These are phyloP conservation scores for Nyctanthes arbortristis DNA, from an alignment of 257 asterid species.

Conservation along the genomic window DNA sequence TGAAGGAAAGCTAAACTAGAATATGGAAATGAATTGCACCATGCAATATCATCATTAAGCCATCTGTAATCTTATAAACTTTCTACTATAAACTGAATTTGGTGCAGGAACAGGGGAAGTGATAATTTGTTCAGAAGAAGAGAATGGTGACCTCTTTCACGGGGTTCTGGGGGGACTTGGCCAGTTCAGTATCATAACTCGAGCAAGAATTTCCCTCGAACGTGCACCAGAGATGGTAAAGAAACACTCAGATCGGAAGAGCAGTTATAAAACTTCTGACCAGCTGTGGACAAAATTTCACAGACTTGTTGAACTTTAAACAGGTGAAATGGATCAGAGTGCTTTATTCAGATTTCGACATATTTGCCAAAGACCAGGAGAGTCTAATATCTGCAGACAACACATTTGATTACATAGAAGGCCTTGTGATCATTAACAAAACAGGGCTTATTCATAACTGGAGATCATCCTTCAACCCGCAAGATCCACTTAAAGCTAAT, in stretches of 20 bases:
- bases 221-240: constrained; percentile 85
- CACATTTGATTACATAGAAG: constrained; percentile 83
- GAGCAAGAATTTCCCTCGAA: constrained; percentile 78
- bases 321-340: constrained; percentile 94
- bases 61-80: no score
- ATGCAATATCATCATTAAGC: no score
- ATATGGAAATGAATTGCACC: no score
- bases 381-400: constrained; percentile 50
- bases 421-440: constrained; percentile 70
- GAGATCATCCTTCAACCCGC: constrained; percentile 72
- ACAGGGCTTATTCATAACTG: constrained; percentile 67
- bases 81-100: constrained; percentile 8
- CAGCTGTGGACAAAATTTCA: background rate
- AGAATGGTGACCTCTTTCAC: constrained; percentile 83
- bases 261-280: background rate
- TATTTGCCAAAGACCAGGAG: constrained; percentile 76
- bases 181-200: no score
- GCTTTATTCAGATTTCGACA: constrained; percentile 70
- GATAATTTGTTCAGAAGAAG: constrained; percentile 64
- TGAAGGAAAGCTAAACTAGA: background rate
- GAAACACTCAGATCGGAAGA: constrained; percentile 1
- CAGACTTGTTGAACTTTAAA: constrained; percentile 18
- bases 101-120: constrained; percentile 85
- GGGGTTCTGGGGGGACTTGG: no score
- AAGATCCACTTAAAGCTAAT: constrained; percentile 63